Base-by-base conservation (phyloP, 306 rosid species). In the Quercus cerris region DNA sequence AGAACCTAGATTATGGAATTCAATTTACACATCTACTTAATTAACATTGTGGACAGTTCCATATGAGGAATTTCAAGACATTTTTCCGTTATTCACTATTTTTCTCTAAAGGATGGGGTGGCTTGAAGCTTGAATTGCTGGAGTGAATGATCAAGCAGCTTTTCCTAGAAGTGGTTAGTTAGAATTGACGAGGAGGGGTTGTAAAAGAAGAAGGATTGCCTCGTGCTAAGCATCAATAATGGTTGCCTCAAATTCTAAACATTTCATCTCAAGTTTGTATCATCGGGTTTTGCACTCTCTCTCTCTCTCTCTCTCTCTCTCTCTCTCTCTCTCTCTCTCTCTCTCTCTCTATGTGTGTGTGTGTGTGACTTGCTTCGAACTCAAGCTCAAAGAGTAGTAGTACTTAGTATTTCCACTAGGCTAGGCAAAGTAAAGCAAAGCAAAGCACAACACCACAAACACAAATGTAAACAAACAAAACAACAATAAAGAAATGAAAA, bases 211-310 rank as follows among this genome's bases (percentile, higher is more conserved):
- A 25, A 25, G 27, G 27, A 25, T 25, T 27, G 30, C 30, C 30
- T 27, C 30, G 2, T 27, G 30, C 30, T 27, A 27, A 27, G 30
- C 30, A 27, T 27, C 30, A 27, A 27, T 3, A 2, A 27, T 3
- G 30, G 2, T 27, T 27, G 30, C 30, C 30, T 27, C 30, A 27
- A 86, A 56, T 88, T 84, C 91, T 86, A 81, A 86, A 82, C 78
- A 77, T 81, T 79, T 81, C 83, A 82, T 84, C 87, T 82, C 22
- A 85, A 87, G 85, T 76, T 87, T 84, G 87, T 74, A 79, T 87
- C 83, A 73, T 83, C 49, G 74, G 78, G 84, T 75, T 80, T 80
- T 73, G 81, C 82, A 75, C 46, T 78, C 74, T 38, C 74, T 63
- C 44, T 38, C 10, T 38, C 0, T 4, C 1, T 31, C 1, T 31